These are phyloP conservation scores for Pseudogymnoascus sp. DNA, from an alignment of 2,329 filamentous ascomycete genomes.

Conservation along the genomic window DNA sequence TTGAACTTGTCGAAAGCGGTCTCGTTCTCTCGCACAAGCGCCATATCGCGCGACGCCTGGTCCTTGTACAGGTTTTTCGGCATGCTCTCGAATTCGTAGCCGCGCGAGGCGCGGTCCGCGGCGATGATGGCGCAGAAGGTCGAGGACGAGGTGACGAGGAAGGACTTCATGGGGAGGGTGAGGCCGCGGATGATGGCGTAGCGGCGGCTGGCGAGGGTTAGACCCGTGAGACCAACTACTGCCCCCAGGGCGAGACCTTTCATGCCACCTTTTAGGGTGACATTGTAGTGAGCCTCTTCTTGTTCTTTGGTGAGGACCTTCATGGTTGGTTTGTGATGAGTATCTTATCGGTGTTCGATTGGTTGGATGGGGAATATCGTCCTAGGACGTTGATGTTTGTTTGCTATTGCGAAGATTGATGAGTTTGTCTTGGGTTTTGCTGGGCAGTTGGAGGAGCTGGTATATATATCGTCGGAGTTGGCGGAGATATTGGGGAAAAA, in stretches of 20 bases:
- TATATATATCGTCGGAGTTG: background rate
- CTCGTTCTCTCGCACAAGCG: conserved; percentile 41
- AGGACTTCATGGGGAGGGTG: conserved; percentile 82
- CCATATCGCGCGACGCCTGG: conserved; percentile 46
- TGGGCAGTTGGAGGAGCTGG: background rate
- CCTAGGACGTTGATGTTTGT: background rate
- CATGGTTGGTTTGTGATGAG: conserved; percentile 44
- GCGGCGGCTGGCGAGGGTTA: conserved; percentile 40
- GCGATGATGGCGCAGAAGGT: conserved; percentile 85
- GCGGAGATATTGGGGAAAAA: background rate
- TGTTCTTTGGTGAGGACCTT: conserved; percentile 95
- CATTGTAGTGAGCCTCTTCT: conserved; percentile 74
- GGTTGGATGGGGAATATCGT: background rate
- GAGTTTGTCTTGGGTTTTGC: background rate
- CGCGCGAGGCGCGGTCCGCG: conserved; percentile 66
- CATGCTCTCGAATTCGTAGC: conserved; percentile 63
- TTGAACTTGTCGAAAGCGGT: conserved; percentile 39
- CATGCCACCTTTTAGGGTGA: conserved; percentile 66
- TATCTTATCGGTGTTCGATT: conserved; percentile 3
- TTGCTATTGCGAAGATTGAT: background rate
- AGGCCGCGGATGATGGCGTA: conserved; percentile 72
- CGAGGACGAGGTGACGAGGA: conserved; percentile 72
- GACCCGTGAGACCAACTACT: conserved; percentile 56
- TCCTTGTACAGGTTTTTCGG: conserved; percentile 60
- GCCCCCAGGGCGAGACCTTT: conserved; percentile 60